Evolutionary conservation across 2,329 filamentous ascomycete species (phyloP).

Genomic region (Blumeria hordei): DNA sequence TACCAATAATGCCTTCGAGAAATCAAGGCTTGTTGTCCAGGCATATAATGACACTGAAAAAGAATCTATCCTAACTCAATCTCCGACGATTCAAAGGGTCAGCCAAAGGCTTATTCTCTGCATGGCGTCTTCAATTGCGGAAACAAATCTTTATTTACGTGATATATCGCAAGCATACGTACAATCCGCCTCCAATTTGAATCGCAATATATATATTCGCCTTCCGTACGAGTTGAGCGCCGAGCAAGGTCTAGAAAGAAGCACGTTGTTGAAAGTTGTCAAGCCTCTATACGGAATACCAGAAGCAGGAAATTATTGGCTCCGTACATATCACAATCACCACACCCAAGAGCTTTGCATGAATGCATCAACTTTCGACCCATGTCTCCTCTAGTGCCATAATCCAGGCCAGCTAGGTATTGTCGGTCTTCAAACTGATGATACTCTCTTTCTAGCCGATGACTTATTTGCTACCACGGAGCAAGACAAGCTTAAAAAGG

Average conservation of each 20-base stretch:
- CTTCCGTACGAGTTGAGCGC: background rate
- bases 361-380: slow-evolving; percentile 3
- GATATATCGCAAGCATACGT: slow-evolving; percentile 4
- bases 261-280: slow-evolving; percentile 1
- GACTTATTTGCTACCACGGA: slow-evolving; percentile 1
- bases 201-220: slow-evolving; percentile 3
- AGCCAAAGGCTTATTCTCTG: slow-evolving; percentile 4
- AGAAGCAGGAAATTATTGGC: slow-evolving; percentile 4
- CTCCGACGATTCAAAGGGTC: slow-evolving; percentile 3
- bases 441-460: slow-evolving; percentile 4
- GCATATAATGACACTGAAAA: slow-evolving; percentile 5
- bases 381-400: background rate
- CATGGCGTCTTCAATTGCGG: background rate
- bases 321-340: slow-evolving; percentile 3
- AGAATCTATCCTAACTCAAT: slow-evolving; percentile 3
- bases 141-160: slow-evolving; percentile 1
- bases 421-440: slow-evolving; percentile 4
- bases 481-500: slow-evolving; percentile 2
- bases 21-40: slow-evolving; percentile 5
- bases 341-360: slow-evolving; percentile 2
- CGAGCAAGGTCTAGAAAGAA: background rate
- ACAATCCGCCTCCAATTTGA: slow-evolving; percentile 3
- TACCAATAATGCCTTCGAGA: slow-evolving; percentile 3
- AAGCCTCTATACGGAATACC: slow-evolving; percentile 5
- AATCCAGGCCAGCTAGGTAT: slow-evolving; percentile 1